Conservation (phyloP, 495 filamentous ascomycete genomes). For the Copromyces sp. region DNA sequence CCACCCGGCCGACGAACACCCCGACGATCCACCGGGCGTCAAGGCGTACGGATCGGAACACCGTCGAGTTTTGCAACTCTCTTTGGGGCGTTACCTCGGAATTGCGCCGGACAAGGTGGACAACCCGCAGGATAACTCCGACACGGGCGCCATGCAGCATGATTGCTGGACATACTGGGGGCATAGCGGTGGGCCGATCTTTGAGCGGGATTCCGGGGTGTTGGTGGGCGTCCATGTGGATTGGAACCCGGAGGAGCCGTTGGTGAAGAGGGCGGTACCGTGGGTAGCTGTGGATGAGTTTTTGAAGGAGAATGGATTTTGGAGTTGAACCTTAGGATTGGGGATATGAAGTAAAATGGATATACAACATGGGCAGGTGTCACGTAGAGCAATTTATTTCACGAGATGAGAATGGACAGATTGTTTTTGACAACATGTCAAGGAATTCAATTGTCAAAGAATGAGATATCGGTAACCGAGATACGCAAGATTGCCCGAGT, state of each 20-base stretch:
- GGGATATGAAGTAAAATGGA: neutral
- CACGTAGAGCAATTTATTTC: neutral
- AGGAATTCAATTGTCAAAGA: neutral
- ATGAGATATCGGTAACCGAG: neutral
- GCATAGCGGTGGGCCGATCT: conserved; percentile 36
- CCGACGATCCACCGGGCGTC: conserved; percentile 10
- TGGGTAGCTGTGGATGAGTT: conserved; percentile 27
- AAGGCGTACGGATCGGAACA: conserved; percentile 25
- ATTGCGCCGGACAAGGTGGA: conserved; percentile 18
- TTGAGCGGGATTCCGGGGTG: conserved; percentile 19
- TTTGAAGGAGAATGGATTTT: conserved; percentile 7
- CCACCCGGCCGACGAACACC: conserved; percentile 37
- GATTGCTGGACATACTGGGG: conserved; percentile 49
- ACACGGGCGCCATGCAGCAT: conserved; percentile 40
- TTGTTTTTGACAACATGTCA: neutral
- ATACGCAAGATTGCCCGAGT: neutral
- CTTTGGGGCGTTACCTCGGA: conserved; percentile 27
- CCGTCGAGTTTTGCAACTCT: conserved; percentile 28
- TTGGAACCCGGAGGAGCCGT: conserved; percentile 35
- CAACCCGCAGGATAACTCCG: conserved; percentile 35
- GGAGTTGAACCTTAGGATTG: neutral
- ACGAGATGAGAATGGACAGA: neutral
- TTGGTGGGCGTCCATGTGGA: conserved; percentile 37
- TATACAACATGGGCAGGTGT: neutral
- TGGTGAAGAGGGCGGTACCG: conserved; percentile 36